Conservation (phyloP, 2,329 filamentous ascomycete species). For the Beauveria bassiana region DNA sequence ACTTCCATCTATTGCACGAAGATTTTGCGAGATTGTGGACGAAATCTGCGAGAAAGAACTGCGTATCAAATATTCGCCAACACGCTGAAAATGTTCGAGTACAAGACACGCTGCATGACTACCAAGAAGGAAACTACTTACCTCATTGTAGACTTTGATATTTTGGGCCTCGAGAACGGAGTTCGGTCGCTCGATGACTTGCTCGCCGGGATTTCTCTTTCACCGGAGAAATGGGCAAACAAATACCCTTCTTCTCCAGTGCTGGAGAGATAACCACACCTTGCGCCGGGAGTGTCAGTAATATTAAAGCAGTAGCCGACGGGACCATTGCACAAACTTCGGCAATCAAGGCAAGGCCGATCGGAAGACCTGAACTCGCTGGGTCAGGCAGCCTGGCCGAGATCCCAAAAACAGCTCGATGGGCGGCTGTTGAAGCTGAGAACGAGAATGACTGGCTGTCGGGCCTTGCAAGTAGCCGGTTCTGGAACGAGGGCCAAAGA, state of each 20-base stretch:
- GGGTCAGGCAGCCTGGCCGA: no score
- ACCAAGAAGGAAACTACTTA: constrained; percentile 73
- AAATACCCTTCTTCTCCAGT: constrained; percentile 64
- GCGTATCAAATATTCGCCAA: no score
- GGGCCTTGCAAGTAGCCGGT: neutral
- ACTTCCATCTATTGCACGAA: no score
- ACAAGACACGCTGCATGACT: constrained; percentile 56
- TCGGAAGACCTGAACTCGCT: neutral
- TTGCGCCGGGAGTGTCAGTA: constrained; percentile 74
- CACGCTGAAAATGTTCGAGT: no score
- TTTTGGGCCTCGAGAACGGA: constrained; percentile 79
- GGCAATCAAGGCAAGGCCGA: constrained; percentile 33
- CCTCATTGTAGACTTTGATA: constrained; percentile 77
- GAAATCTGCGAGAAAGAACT: no score
- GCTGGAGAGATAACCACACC: constrained; percentile 53
- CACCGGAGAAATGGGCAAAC: constrained; percentile 77
- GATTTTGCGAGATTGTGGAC: no score
- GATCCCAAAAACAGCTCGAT: constrained; percentile 65
- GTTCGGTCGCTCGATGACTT: constrained; percentile 70
- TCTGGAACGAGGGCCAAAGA: neutral
- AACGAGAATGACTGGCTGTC: neutral
- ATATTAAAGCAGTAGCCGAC: constrained; percentile 76
- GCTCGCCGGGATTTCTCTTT: constrained; percentile 88
- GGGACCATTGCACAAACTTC: constrained; percentile 87
- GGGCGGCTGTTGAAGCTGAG: constrained; percentile 66